These are phyloP conservation scores for Esteya vermicola DNA, from an alignment of 2,329 filamentous ascomycete genomes.

Conservation along the genomic window DNA sequence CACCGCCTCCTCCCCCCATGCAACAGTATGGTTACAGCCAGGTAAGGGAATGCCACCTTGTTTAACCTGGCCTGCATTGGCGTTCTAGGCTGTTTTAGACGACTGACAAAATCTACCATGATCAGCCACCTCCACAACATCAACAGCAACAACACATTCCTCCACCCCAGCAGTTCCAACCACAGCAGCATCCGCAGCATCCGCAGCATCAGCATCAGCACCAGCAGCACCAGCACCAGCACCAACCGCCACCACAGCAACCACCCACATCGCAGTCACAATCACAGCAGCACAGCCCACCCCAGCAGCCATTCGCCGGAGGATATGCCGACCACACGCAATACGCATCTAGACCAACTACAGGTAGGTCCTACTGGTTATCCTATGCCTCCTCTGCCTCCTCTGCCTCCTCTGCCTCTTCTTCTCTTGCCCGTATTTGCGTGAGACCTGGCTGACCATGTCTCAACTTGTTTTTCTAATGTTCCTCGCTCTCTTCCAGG, in stretches of 20 bases:
- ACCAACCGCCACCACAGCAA: conserved; percentile 1
- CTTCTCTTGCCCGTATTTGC: neutral
- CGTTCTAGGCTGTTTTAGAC: too few species aligned
- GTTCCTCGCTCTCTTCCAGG: conserved; percentile 27
- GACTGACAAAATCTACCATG: neutral
- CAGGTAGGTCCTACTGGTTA: neutral
- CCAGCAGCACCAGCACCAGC: neutral
- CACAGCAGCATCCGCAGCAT: conserved; percentile 17
- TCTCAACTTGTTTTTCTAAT: too few species aligned
- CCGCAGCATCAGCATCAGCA: neutral
- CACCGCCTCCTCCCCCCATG: too few species aligned
- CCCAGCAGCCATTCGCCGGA: conserved; percentile 16
- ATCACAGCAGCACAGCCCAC: too few species aligned
- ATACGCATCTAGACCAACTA: conserved; percentile 19
- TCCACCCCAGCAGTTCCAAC: conserved; percentile 17
- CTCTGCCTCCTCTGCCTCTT: too few species aligned
- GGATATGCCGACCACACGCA: conserved; percentile 13
- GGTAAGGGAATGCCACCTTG: conserved; percentile 13
- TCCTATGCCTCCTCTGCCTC: too few species aligned
- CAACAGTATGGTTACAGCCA: conserved; percentile 33
- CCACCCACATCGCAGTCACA: too few species aligned
- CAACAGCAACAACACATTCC: neutral
- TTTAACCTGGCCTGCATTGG: too few species aligned
- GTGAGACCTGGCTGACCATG: conserved; percentile 14
- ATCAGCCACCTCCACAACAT: neutral